A percentile compares a stretch with the other conserved stretches of the same genome.
Evolutionary conservation across 768 basidiomycete species (phyloP).

Genomic region (Royoungia palumana): DNA sequence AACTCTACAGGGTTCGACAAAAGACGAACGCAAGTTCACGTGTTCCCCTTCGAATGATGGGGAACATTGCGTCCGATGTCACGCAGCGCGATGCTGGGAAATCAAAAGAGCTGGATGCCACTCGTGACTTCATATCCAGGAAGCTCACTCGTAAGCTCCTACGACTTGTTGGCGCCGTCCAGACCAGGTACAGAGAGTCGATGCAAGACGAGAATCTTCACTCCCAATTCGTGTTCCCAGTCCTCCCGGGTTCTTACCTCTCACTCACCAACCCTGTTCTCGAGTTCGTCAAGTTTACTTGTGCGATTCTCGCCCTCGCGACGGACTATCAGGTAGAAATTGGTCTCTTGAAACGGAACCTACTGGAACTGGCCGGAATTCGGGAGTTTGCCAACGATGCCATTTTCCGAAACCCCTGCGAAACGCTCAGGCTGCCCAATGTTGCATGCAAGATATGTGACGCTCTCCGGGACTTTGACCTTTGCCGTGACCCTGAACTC

Average conservation of each 20-base stretch:
- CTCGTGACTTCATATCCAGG: constrained; percentile 73
- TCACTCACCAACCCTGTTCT: constrained; percentile 75
- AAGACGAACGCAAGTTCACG: constrained; percentile 56
- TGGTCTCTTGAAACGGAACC: constrained; percentile 81
- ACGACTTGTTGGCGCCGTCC: constrained; percentile 58
- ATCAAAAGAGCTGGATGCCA: constrained; percentile 62
- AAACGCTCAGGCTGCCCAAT: constrained; percentile 77
- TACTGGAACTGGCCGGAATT: constrained; percentile 83
- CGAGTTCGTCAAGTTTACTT: constrained; percentile 85
- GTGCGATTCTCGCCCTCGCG: constrained; percentile 76
- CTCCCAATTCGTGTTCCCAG: constrained; percentile 72
- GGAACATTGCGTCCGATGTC: constrained; percentile 58
- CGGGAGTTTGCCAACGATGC: constrained; percentile 87
- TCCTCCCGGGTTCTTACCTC: constrained; percentile 83
- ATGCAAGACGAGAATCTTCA: constrained; percentile 50
- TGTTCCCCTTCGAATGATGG: constrained; percentile 69
- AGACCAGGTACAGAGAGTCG: constrained; percentile 59
- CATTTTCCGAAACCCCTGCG: constrained; percentile 87
- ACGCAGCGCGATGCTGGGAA: constrained; percentile 69
- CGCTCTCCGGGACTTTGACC: constrained; percentile 84
- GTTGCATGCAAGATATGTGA: constrained; percentile 90
- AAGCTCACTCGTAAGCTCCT: constrained; percentile 80
- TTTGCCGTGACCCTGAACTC: constrained; percentile 88
- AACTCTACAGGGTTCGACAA: constrained; percentile 74
- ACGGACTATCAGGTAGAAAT: constrained; percentile 84